phyloP scores from a whole-genome alignment of 2,329 filamentous ascomycete species.

The Bimuria novae-zelandiae region DNA sequence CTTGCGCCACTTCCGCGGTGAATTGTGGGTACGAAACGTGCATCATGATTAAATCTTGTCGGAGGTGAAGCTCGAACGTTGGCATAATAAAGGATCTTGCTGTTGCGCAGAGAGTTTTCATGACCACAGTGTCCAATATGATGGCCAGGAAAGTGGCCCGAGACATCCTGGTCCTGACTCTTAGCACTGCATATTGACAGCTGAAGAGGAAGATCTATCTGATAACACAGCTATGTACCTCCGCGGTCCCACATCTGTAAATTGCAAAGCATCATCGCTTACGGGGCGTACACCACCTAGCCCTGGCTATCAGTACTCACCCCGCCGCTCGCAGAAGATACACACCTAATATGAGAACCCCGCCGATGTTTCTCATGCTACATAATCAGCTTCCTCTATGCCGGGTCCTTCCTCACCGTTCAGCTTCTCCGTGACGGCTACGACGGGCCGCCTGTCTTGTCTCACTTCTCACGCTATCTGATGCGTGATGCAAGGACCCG shows the following conservation, averaged over 20 bases:
- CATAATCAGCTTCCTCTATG: background rate
- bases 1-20: slow-evolving; percentile 2
- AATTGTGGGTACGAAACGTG: background rate
- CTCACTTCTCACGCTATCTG: slow-evolving; percentile 3
- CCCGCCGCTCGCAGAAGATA: background rate
- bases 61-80: background rate
- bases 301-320: background rate
- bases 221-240: background rate
- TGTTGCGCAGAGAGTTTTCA: background rate
- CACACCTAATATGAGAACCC: background rate
- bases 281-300: background rate
- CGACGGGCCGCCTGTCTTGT: slow-evolving; percentile 4
- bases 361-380: background rate
- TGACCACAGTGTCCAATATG: background rate
- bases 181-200: background rate
- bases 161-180: background rate
- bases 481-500: slow-evolving; percentile 2
- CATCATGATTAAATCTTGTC: background rate
- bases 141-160: background rate
- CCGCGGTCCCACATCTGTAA: background rate
- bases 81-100: background rate
- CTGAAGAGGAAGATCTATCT: background rate
- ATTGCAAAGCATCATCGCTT: background rate
- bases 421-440: background rate
- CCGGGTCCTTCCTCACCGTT: background rate